These are phyloP conservation scores for Inga oerstediana DNA, from an alignment of 306 rosid species.

Conservation along the genomic window DNA sequence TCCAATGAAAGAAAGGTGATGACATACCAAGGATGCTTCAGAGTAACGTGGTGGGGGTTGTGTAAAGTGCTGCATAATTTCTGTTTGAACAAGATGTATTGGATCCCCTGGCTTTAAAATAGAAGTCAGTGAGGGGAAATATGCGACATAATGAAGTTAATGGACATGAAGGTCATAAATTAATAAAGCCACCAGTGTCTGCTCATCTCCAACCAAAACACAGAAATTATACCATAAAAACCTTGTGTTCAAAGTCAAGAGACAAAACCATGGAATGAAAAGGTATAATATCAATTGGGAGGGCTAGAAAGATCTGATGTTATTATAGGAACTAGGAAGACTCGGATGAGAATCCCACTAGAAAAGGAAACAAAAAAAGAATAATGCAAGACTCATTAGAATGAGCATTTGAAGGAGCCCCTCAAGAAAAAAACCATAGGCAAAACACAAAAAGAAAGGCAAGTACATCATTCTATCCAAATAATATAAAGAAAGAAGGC, in stretches of 20 bases:
- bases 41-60: constrained; percentile 88
- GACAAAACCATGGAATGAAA: background rate
- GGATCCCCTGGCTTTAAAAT: constrained; percentile 68
- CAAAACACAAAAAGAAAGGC: constrained; percentile 21
- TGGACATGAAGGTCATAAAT: constrained; percentile 6
- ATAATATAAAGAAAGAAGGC: constrained; percentile 15
- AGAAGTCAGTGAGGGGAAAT: constrained; percentile 36
- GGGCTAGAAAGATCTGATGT: background rate
- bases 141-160: constrained; percentile 12
- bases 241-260: constrained; percentile 19
- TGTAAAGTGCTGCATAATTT: constrained; percentile 71
- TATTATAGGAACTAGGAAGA: background rate
- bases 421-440: constrained; percentile 22
- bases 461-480: constrained; percentile 26
- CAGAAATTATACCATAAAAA: constrained; percentile 7
- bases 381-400: constrained; percentile 6
- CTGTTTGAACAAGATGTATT: constrained; percentile 54
- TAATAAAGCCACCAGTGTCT: constrained; percentile 2
- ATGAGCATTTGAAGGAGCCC: constrained; percentile 12
- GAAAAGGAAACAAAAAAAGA: constrained; percentile 1
- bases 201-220: constrained; percentile 1
- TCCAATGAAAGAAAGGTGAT: constrained; percentile 16
- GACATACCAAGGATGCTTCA: constrained; percentile 84
- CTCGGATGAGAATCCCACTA: background rate
- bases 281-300: background rate